Percentiles rank a stretch among this genome's conserved stretches.
phyloP scores from a whole-genome alignment of 306 rosid species.

The Fragaria nilgerrensis region DNA sequence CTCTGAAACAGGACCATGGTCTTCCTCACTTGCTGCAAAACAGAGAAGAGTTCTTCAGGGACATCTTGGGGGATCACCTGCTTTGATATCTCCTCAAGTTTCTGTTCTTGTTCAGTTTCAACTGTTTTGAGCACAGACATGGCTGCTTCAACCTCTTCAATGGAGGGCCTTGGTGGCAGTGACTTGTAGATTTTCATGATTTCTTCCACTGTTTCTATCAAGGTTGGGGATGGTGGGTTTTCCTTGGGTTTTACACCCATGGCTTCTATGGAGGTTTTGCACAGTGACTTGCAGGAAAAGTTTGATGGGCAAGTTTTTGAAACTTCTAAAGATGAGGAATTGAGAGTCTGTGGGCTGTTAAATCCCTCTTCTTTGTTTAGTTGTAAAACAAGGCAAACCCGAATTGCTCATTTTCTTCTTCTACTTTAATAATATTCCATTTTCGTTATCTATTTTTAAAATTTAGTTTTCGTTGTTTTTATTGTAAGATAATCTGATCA shows the following conservation, averaged over 20 bases:
- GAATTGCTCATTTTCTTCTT: background rate
- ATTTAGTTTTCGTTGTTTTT: background rate
- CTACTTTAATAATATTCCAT: background rate
- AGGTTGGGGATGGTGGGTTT: slow-evolving; percentile 38
- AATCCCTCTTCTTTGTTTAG: background rate
- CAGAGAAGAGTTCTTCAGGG: slow-evolving; percentile 58
- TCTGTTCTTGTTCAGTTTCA: slow-evolving; percentile 52
- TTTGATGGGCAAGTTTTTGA: background rate
- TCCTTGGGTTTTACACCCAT: slow-evolving; percentile 44
- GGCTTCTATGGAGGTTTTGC: slow-evolving; percentile 24
- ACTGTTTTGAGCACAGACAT: slow-evolving; percentile 52
- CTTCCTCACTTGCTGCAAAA: slow-evolving; percentile 55
- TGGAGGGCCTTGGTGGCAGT: slow-evolving; percentile 78
- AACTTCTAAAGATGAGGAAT: background rate
- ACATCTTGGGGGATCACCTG: slow-evolving; percentile 41
- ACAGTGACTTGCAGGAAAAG: background rate
- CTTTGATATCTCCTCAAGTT: slow-evolving; percentile 55
- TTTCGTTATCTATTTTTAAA: background rate
- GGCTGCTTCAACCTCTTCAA: slow-evolving; percentile 83
- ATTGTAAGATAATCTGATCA: background rate
- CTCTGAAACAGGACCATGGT: slow-evolving; percentile 53
- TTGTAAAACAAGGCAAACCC: background rate
- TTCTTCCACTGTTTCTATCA: slow-evolving; percentile 52
- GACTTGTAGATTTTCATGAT: slow-evolving; percentile 60
- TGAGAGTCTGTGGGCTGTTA: background rate